Percentiles rank a stretch among this genome's conserved stretches.
Conservation (phyloP, 2,329 filamentous ascomycete species). For the Ophiostoma pallidulum region DNA sequence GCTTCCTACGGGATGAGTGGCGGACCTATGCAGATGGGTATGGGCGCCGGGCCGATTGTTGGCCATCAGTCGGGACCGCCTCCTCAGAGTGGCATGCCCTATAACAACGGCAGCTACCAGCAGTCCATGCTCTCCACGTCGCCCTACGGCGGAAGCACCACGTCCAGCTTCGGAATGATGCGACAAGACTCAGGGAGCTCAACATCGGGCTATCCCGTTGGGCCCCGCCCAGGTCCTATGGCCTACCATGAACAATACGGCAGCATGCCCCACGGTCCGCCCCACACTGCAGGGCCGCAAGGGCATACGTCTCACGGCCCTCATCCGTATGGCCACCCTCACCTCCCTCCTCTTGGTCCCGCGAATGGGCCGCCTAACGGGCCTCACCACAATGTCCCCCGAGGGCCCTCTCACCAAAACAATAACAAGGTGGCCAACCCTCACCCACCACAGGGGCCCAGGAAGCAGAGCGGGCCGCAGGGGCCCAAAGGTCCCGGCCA, state of each 20-base stretch:
- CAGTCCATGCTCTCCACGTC: conserved; percentile 27
- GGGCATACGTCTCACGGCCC: not conserved
- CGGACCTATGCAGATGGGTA: conserved; percentile 3
- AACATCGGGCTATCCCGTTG: conserved; percentile 39
- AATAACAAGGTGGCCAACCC: conserved; percentile 5
- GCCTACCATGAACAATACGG: conserved; percentile 5
- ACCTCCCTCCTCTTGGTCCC: not conserved
- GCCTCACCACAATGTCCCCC: conserved; percentile 1
- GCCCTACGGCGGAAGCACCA: conserved; percentile 32
- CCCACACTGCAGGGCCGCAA: not conserved
- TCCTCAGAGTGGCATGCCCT: conserved; percentile 27
- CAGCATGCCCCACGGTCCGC: not conserved
- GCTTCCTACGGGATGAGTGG: not conserved
- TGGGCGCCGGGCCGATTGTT: conserved; percentile 21
- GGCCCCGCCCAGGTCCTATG: conserved; percentile 12
- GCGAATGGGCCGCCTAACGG: conserved; percentile 12
- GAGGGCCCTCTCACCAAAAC: conserved; percentile 8
- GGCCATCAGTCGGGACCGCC: conserved; percentile 35
- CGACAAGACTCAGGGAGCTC: conserved; percentile 48
- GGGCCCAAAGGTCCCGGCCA: conserved; percentile 28
- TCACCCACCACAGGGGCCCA: conserved; percentile 26
- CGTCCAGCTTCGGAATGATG: conserved; percentile 42
- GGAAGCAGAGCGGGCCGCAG: conserved; percentile 10
- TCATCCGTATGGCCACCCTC: not conserved
- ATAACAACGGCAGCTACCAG: conserved; percentile 35